Conservation (phyloP, 192 early-diverging fungal genomes). For the Helicostylum pulchrum region DNA sequence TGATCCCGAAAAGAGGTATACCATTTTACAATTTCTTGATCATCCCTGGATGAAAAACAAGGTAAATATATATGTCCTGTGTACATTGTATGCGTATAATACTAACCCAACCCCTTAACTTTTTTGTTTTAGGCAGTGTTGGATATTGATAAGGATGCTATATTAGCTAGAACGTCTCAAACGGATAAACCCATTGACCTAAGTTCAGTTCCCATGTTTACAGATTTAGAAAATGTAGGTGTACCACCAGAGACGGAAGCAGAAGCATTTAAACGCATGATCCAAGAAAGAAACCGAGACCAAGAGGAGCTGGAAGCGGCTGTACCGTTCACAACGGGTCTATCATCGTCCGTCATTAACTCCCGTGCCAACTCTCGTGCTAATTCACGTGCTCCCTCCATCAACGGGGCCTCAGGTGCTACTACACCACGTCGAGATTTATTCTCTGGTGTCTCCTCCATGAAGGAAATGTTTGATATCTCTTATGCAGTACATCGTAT, state of each 20-base stretch:
- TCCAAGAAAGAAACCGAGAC: conserved; percentile 16
- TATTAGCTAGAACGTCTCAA: neutral
- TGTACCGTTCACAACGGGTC: conserved; percentile 1
- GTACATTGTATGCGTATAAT: no score
- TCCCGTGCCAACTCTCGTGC: conserved; percentile 12
- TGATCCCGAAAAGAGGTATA: conserved; percentile 67
- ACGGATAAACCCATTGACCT: neutral
- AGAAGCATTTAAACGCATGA: conserved; percentile 14
- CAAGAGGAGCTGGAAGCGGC: conserved; percentile 4
- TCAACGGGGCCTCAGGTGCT: neutral
- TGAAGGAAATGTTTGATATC: conserved; percentile 75
- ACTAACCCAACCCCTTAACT: no score
- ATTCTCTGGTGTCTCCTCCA: conserved; percentile 29
- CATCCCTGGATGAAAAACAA: conserved; percentile 67
- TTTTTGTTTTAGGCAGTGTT: neutral
- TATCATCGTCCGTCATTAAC: conserved; percentile 8
- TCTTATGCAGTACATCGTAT: conserved; percentile 71
- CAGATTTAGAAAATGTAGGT: neutral
- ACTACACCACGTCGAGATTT: conserved; percentile 15
- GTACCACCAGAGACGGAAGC: conserved; percentile 1
- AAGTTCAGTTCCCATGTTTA: neutral
- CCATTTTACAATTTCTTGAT: conserved; percentile 76
- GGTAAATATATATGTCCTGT: neutral
- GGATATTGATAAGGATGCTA: neutral
- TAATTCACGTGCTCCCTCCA: conserved; percentile 5